These are phyloP conservation scores for Cercospora brassicicola DNA, from an alignment of 2,329 filamentous ascomycete genomes.

Conservation along the genomic window DNA sequence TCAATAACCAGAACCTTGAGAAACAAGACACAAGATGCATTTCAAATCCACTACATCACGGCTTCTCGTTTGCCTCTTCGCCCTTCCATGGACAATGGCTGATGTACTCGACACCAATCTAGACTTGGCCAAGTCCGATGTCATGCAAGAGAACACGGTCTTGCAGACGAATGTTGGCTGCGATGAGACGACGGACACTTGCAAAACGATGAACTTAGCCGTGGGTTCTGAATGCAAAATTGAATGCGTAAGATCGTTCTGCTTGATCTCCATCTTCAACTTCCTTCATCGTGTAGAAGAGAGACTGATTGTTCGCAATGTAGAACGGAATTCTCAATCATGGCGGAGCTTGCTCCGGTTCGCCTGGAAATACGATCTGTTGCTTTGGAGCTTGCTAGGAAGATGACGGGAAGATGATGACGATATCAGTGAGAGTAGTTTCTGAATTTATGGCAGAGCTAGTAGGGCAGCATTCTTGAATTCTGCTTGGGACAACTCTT, in stretches of 20 bases:
- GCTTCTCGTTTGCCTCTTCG: not conserved
- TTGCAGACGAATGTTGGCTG: not conserved
- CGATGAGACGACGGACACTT: not conserved
- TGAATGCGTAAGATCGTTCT: not conserved
- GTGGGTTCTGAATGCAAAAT: not conserved
- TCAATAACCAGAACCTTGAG: too few species aligned
- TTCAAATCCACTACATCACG: not conserved
- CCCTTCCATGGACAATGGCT: not conserved
- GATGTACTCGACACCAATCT: not conserved
- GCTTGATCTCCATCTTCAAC: too few species aligned
- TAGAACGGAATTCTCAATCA: not conserved
- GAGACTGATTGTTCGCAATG: too few species aligned
- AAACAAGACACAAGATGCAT: not conserved
- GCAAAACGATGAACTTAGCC: not conserved
- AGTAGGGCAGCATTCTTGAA: not conserved
- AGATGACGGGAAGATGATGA: too few species aligned
- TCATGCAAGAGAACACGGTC: not conserved
- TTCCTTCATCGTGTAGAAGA: too few species aligned
- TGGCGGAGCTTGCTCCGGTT: not conserved
- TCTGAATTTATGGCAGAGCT: not conserved
- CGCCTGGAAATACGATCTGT: not conserved
- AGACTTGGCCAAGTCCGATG: not conserved
- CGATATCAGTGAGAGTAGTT: too few species aligned
- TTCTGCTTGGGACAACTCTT: not conserved
- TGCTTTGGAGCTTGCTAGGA: not conserved